A percentile compares a stretch with the other conserved stretches of the same genome.
Evolutionary conservation across 1,284 basidiomycete genomes (phyloP).

Genomic region (Ustilago esculenta): DNA sequence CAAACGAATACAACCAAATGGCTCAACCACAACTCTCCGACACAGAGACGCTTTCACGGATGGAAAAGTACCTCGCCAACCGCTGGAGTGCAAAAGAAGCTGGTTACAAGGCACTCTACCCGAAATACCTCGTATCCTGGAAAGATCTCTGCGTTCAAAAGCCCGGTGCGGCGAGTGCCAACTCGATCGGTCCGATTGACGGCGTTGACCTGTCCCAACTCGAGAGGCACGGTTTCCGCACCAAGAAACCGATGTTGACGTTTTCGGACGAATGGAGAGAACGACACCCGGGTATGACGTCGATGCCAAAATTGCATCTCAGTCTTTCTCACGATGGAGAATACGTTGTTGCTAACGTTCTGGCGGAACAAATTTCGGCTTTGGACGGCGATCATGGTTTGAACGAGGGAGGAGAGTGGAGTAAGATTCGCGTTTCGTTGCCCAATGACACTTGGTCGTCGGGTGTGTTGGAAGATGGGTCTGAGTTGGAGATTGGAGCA

Average conservation of each 20-base stretch:
- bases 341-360: conserved; percentile 79
- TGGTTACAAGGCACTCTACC: conserved; percentile 85
- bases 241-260: conserved; percentile 30
- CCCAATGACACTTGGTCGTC: background rate
- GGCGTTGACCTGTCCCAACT: conserved; percentile 7
- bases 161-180: background rate
- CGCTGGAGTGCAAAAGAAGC: conserved; percentile 78
- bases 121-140: conserved; percentile 75
- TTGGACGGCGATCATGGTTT: no score
- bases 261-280: conserved; percentile 41
- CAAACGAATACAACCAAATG: conserved; percentile 6
- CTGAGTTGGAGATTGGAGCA: background rate
- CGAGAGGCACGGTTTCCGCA: conserved; percentile 20
- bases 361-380: conserved; percentile 68
- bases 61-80: conserved; percentile 24
- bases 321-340: conserved; percentile 87
- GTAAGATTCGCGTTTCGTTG: conserved; percentile 4
- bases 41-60: background rate
- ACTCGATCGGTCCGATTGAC: background rate
- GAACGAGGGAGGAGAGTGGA: background rate
- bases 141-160: conserved; percentile 73
- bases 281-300: conserved; percentile 41
- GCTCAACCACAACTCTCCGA: conserved; percentile 5
- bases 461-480: conserved; percentile 3
- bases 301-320: conserved; percentile 70